Evolutionary conservation across 371 early-diverging fungal species (phyloP).

Genomic region (Mycotypha africana): DNA sequence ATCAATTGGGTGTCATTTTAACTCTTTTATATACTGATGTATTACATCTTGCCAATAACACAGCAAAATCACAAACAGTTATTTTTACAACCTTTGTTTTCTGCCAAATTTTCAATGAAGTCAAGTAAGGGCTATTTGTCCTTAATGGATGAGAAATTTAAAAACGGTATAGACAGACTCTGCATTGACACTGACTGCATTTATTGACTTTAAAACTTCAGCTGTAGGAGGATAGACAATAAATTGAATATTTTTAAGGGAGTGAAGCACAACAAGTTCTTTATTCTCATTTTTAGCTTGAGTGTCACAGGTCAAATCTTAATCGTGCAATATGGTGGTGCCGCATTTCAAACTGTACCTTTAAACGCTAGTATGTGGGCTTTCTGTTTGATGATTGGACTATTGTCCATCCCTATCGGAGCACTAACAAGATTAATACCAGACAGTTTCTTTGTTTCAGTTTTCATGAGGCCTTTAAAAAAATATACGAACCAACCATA

Average conservation of each 20-base stretch:
- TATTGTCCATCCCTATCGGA: constrained; percentile 68
- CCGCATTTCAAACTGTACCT: constrained; percentile 52
- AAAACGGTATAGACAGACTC: too few relatives aligned
- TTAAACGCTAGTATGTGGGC: constrained; percentile 59
- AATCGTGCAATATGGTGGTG: constrained; percentile 59
- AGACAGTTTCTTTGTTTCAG: too few relatives aligned
- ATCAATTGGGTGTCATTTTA: constrained; percentile 55
- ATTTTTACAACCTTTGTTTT: constrained; percentile 73
- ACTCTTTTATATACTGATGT: constrained; percentile 43
- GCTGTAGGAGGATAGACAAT: constrained; percentile 64
- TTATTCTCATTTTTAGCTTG: constrained; percentile 51
- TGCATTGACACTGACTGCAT: too few relatives aligned
- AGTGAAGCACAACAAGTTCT: constrained; percentile 51
- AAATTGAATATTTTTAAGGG: constrained; percentile 59
- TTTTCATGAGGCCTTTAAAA: too few relatives aligned
- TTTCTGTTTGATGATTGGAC: constrained; percentile 58
- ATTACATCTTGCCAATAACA: constrained; percentile 8
- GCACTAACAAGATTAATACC: constrained; percentile 62
- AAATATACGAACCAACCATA: too few relatives aligned
- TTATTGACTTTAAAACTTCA: constrained; percentile 9
- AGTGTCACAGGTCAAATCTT: constrained; percentile 53
- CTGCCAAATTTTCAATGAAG: constrained; percentile 66
- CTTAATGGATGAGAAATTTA: too few relatives aligned
- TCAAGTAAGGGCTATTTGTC: constrained; percentile 38
- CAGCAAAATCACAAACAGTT: constrained; percentile 34